phyloP scores from a whole-genome alignment of 306 rosid species.

The Medicago arabica region DNA sequence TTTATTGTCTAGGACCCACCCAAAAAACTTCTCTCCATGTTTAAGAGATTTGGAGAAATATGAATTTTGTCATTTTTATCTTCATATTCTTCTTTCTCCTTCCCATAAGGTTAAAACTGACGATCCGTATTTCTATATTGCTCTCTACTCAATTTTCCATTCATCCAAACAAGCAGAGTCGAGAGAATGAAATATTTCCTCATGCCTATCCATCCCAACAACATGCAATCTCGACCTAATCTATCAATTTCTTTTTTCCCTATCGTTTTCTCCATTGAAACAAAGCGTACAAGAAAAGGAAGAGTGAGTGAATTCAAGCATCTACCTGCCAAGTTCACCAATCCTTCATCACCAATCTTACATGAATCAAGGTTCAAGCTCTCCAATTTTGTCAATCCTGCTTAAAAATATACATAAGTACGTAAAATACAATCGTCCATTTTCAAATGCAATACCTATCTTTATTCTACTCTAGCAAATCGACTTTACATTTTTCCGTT shows the following conservation, averaged over 20 bases:
- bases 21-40: background rate
- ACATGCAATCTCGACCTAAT: background rate
- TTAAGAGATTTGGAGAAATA: background rate
- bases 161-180: background rate
- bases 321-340: slow-evolving; percentile 78
- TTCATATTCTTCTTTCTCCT: background rate
- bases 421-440: slow-evolving; percentile 14
- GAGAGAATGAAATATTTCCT: background rate
- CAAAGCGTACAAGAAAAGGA: slow-evolving; percentile 2
- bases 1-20: background rate
- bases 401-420: slow-evolving; percentile 31
- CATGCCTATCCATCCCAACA: background rate
- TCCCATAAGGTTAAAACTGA: background rate
- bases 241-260: slow-evolving; percentile 10
- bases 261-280: background rate
- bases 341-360: slow-evolving; percentile 80
- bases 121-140: background rate
- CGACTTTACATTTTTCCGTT: background rate
- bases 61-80: background rate
- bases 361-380: slow-evolving; percentile 94
- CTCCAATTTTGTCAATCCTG: slow-evolving; percentile 84
- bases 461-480: slow-evolving; percentile 28
- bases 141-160: background rate
- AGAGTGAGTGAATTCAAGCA: slow-evolving; percentile 23
- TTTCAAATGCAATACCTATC: slow-evolving; percentile 21